These are phyloP conservation scores for Mycosphaerella sp. DNA, from an alignment of 2,329 filamentous ascomycete genomes.

Conservation along the genomic window DNA sequence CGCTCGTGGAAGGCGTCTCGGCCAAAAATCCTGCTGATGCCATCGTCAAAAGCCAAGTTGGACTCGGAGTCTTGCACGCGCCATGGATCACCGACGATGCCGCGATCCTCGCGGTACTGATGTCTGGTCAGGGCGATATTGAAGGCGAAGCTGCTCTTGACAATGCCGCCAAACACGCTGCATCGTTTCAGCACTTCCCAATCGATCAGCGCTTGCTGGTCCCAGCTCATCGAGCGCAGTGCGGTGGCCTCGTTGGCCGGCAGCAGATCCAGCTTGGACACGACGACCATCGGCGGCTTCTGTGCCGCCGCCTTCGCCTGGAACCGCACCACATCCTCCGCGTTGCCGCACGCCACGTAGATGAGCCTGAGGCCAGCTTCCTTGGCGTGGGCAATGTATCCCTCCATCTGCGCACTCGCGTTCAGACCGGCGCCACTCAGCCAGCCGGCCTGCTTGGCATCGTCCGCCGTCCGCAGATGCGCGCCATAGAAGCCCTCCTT, in stretches of 20 bases:
- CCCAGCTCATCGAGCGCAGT: slow-evolving; percentile 41
- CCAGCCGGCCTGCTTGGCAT: slow-evolving; percentile 34
- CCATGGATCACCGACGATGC: slow-evolving; percentile 25
- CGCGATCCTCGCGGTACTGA: slow-evolving; percentile 28
- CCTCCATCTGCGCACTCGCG: slow-evolving; percentile 36
- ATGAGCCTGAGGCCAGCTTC: slow-evolving; percentile 31
- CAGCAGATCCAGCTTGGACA: slow-evolving; percentile 43
- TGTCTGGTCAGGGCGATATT: slow-evolving; percentile 43
- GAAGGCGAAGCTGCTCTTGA: slow-evolving; percentile 45
- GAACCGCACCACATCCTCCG: slow-evolving; percentile 36
- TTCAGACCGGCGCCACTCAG: slow-evolving; percentile 26
- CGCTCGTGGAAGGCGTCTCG: slow-evolving; percentile 25
- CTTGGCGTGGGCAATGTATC: slow-evolving; percentile 36
- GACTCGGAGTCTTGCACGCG: slow-evolving; percentile 23
- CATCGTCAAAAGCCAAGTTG: slow-evolving; percentile 28
- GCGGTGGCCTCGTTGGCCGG: slow-evolving; percentile 32
- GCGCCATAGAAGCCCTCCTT: slow-evolving; percentile 36
- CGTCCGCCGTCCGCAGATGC: slow-evolving; percentile 36
- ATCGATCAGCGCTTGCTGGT: slow-evolving; percentile 48
- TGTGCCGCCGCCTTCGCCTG: slow-evolving; percentile 33
- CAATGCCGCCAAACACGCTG: slow-evolving; percentile 41
- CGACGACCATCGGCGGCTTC: slow-evolving; percentile 35
- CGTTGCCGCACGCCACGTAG: slow-evolving; percentile 43
- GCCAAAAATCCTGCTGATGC: slow-evolving; percentile 26
- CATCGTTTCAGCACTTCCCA: slow-evolving; percentile 46